A percentile compares a stretch with the other conserved stretches of the same genome.
Conservation (phyloP, 2,329 filamentous ascomycete genomes). For the Lojkania enalia region DNA sequence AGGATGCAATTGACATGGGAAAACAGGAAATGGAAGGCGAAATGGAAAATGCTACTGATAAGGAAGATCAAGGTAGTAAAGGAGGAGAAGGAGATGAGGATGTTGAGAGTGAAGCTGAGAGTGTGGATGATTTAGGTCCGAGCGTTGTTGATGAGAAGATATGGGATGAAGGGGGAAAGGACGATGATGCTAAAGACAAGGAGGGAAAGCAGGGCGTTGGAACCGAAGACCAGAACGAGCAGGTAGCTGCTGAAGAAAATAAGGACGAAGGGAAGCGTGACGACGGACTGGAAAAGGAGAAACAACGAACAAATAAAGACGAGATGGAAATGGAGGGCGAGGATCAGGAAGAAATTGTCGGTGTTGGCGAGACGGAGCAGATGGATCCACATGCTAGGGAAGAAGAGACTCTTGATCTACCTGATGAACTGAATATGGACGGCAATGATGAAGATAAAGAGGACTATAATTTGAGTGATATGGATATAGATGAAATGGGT, state of each 20-base stretch:
- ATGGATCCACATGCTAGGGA: slow-evolving; percentile 78
- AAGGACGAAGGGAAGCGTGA: slow-evolving; percentile 46
- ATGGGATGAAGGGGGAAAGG: slow-evolving; percentile 86
- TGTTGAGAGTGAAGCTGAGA: slow-evolving; percentile 86
- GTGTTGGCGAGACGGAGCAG: slow-evolving; percentile 67
- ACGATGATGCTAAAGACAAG: slow-evolving; percentile 82
- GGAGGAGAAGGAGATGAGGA: slow-evolving; percentile 49
- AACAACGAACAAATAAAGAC: slow-evolving; percentile 57
- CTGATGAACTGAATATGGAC: slow-evolving; percentile 85
- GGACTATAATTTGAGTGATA: slow-evolving; percentile 47
- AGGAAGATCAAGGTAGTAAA: slow-evolving; percentile 64
- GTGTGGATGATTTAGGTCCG: slow-evolving; percentile 87
- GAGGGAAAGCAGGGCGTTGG: slow-evolving; percentile 63
- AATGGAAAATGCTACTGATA: slow-evolving; percentile 61
- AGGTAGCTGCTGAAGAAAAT: slow-evolving; percentile 52
- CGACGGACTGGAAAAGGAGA: slow-evolving; percentile 59
- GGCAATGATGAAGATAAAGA: slow-evolving; percentile 64
- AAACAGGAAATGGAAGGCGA: slow-evolving; percentile 90
- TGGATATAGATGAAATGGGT: slow-evolving; percentile 42
- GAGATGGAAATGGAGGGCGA: slow-evolving; percentile 61
- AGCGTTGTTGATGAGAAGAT: slow-evolving; percentile 96
- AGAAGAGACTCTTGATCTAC: slow-evolving; percentile 78
- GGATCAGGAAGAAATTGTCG: slow-evolving; percentile 63
- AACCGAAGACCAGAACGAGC: slow-evolving; percentile 54
- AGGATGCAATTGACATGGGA: slow-evolving; percentile 89